Evolutionary conservation across 768 basidiomycete species (phyloP), one percentile per base, ranked within the genome.

Genomic region (Pleurotus giganteus): DNA sequence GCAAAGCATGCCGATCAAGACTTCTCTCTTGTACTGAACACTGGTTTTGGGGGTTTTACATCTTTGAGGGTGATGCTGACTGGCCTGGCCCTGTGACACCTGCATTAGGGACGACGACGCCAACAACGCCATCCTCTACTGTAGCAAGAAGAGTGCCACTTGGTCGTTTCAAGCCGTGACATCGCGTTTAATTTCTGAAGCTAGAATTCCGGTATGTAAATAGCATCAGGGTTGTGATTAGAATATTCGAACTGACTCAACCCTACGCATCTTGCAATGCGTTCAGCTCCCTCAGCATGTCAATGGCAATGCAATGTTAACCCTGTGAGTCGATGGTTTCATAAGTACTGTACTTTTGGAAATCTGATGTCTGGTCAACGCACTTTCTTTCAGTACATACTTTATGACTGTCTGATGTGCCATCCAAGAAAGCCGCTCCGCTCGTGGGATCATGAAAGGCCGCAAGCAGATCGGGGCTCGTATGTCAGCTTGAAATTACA

Each of bases 131-230:
- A 60, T 71, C 83, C 47, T 64, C 70, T 23, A 69, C 57, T 19
- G 79, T 66, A 2, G 80, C 79, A 27, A 74, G 58, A 83, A 84
- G 61, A 84, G 58, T 3, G 72, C 68, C 6, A 79, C 72, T 52
- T 79, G 78, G 44, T 84, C 74, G 4, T 84, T 81, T 75, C 80
- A 85, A 0, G 68, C 61, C 4, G 73, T 73, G 31, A 85, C 83
- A 60, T 84, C 70, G 61, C 81, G 82, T 46, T 65, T 69, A 26
- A 73, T 66, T 42, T 65, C 73, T 9, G 68, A 60, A 5, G 79
- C 81, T 19, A n/a, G n/a, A n/a, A n/a, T n/a, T n/a, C n/a, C n/a
- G n/a, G n/a, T n/a, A n/a, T n/a, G n/a, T n/a, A n/a, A n/a, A n/a
- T n/a, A n/a, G n/a, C n/a, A n/a, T n/a, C n/a, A n/a, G n/a, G n/a